Percentiles rank a stretch among this genome's conserved stretches.
phyloP scores from a whole-genome alignment of 2,329 filamentous ascomycete species.

The Diaporthe citriasiana region DNA sequence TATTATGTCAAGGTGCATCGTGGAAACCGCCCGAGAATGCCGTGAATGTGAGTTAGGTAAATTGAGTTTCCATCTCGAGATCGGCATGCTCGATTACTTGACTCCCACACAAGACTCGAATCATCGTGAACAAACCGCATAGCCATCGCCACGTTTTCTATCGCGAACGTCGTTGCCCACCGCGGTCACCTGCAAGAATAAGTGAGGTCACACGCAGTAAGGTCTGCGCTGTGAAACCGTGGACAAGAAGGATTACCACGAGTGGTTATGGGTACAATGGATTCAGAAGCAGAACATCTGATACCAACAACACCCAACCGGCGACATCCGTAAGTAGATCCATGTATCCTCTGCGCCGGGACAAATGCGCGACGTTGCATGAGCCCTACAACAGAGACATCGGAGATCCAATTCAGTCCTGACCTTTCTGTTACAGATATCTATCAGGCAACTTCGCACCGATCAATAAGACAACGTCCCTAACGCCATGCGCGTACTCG shows the following conservation, averaged over 20 bases:
- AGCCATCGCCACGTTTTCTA: not conserved
- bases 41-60: not conserved
- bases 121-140: not conserved
- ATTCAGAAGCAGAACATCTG: constrained; percentile 5
- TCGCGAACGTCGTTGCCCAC: not conserved
- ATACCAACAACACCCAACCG: not conserved
- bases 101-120: not conserved
- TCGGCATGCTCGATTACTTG: too few species aligned
- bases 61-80: not conserved
- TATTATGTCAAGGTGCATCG: constrained; percentile 26
- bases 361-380: too few species aligned
- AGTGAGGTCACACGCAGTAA: constrained; percentile 6
- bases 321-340: constrained; percentile 25
- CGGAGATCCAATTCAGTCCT: not conserved
- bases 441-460: constrained; percentile 80
- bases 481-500: constrained; percentile 69
- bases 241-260: too few species aligned
- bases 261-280: not conserved
- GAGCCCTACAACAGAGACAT: not conserved
- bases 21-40: not conserved
- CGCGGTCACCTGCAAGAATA: not conserved
- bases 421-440: constrained; percentile 58
- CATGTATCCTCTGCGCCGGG: not conserved
- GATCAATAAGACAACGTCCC: constrained; percentile 66
- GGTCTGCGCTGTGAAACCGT: not conserved